A percentile compares a stretch with the other conserved stretches of the same genome.
phyloP scores from a whole-genome alignment of 2,329 filamentous ascomycete genomes.

The Penicillium vulpinum region DNA sequence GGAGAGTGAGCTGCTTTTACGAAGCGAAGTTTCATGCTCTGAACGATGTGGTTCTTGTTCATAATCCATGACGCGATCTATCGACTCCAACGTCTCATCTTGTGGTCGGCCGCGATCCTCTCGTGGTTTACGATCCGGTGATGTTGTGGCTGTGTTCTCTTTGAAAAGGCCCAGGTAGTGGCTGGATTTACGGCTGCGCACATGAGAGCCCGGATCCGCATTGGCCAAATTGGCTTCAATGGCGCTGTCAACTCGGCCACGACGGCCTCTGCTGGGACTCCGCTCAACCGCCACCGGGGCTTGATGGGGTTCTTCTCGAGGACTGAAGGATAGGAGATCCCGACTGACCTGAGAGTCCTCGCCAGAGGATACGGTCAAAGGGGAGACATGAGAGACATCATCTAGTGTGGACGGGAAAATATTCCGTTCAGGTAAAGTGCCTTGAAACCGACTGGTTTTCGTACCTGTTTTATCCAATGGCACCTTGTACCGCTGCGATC shows the following conservation, averaged over 20 bases:
- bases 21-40: slow-evolving; percentile 23
- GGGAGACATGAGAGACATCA: slow-evolving; percentile 26
- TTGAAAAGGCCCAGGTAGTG: slow-evolving; percentile 67
- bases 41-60: slow-evolving; percentile 13
- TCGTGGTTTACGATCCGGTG: slow-evolving; percentile 53
- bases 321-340: slow-evolving; percentile 25
- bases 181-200: slow-evolving; percentile 65
- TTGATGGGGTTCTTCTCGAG: slow-evolving; percentile 21
- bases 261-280: slow-evolving; percentile 46
- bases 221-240: slow-evolving; percentile 65
- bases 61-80: slow-evolving; percentile 17
- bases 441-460: slow-evolving; percentile 18
- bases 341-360: slow-evolving; percentile 17
- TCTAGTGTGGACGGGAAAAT: slow-evolving; percentile 31
- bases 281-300: slow-evolving; percentile 32
- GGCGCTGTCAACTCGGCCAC: slow-evolving; percentile 58
- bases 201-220: slow-evolving; percentile 54
- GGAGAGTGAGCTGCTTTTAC: slow-evolving; percentile 32
- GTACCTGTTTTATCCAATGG: slow-evolving; percentile 28
- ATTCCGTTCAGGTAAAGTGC: slow-evolving; percentile 24
- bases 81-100: slow-evolving; percentile 26
- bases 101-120: slow-evolving; percentile 46
- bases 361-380: slow-evolving; percentile 23
- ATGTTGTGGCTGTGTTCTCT: slow-evolving; percentile 55
- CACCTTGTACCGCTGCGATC: slow-evolving; percentile 22